Percentiles rank a stretch among this genome's conserved stretches.
Evolutionary conservation across 805 yeast species (phyloP).

Genomic region (Saccharomycopsis fodiens): DNA sequence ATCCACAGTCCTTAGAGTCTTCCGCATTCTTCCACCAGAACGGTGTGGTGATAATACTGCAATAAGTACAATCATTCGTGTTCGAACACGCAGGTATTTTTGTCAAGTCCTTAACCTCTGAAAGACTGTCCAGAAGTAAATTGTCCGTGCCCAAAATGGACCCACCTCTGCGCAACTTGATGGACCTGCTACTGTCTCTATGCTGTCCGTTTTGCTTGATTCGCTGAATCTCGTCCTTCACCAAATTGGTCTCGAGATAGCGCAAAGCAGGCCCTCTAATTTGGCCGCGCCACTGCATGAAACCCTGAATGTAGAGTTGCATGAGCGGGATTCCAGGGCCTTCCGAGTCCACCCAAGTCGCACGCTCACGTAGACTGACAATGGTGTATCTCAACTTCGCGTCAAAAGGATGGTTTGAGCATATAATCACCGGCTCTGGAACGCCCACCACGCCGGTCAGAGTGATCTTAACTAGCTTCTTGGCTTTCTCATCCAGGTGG

Average conservation of each 20-base stretch:
- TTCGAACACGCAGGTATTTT: not conserved
- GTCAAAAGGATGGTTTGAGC: conserved; percentile 7
- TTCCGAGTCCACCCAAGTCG: conserved; percentile 3
- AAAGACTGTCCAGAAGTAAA: not conserved
- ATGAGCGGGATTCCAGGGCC: conserved; percentile 3
- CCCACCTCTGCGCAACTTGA: not conserved
- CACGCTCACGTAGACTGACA: conserved; percentile 4
- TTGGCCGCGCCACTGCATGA: conserved; percentile 6
- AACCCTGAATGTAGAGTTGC: conserved; percentile 9
- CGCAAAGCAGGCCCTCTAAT: conserved; percentile 11
- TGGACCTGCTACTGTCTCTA: not conserved
- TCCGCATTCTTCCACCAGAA: conserved; percentile 9
- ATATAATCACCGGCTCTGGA: conserved; percentile 16
- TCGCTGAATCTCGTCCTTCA: conserved; percentile 5
- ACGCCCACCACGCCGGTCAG: conserved; percentile 12
- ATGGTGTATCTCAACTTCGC: not conserved
- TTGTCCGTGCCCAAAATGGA: not conserved
- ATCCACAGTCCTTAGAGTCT: not conserved
- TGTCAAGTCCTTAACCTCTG: not conserved
- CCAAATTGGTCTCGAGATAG: not conserved
- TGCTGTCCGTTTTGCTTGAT: not conserved
- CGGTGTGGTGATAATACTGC: conserved; percentile 6
- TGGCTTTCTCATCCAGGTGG: not conserved
- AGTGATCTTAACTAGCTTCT: conserved; percentile 4
- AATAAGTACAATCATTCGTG: not conserved